Base-by-base conservation (phyloP, 768 basidiomycete species). In the Collybia mongolica region DNA sequence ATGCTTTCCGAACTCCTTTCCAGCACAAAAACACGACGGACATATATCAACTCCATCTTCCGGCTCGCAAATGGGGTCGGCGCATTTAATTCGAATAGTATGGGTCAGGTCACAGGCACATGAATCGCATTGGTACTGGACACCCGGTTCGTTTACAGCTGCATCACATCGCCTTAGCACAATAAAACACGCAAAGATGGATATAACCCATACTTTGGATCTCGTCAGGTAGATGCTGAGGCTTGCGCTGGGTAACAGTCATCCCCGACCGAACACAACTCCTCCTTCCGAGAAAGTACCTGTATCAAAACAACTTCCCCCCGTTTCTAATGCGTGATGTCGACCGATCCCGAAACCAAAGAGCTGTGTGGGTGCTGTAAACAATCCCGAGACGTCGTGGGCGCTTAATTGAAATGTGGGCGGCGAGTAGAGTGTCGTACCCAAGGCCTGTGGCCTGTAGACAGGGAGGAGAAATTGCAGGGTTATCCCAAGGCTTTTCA, bases 31-130 rank as follows among this genome's bases (percentile, higher is more conserved):
- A 69, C 97, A 98, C 23, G 77, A 64, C 6, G 94, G 93, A 62
- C 97, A 99, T 4, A 99, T 78, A 66, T 99, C 96, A 49, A 97
- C 86, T 15, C 94, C 94, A 2, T 81, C 79, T 45, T 83, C 86
- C 29, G 66, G 52, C 46, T 72, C 69, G 55, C 90, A 93, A 36
- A 70, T 73, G 5, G 82, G 79, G 67, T 91, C 89, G 26, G 96
- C 95, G 65, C 96, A 99, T 69, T 95, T 94, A 64, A 99, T 93
- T 54, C 95, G 88, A 54, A 97, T 84, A n/a, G 91, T 91, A 65
- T 98, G 93, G 2, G 97, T 98, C 57, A 98, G 79, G 70, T 98
- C 93, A 69, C 84, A 81, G 54, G 72, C 73, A 68, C 95, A 96
- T 12, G 82, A 70, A 65, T 94, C 93, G 72, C 93, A 95, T 56